Evolutionary conservation across 2,329 filamentous ascomycete genomes (phyloP).

Genomic region (Eutypa lata): DNA sequence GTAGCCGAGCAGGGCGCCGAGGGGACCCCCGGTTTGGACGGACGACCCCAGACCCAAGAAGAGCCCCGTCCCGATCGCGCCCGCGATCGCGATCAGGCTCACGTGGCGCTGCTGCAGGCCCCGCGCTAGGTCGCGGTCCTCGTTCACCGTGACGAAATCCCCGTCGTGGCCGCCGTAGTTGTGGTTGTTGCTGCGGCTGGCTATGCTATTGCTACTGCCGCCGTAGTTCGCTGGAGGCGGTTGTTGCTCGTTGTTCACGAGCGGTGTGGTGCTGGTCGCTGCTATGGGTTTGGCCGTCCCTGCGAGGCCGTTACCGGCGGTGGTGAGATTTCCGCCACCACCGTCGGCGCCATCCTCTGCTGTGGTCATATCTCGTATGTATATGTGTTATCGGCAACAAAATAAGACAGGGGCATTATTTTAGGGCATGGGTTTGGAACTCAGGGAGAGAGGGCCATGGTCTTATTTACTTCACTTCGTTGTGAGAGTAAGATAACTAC

Average conservation of each 20-base stretch:
- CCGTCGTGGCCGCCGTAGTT: constrained; percentile 27
- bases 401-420: too few relatives aligned
- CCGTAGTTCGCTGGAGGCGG: not conserved
- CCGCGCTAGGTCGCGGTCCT: constrained; percentile 47
- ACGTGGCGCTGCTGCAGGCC: constrained; percentile 54
- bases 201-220: not conserved
- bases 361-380: not conserved
- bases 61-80: constrained; percentile 58
- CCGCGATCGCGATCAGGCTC: constrained; percentile 61
- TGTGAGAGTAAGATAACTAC: too few relatives aligned
- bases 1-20: constrained; percentile 49
- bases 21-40: constrained; percentile 47
- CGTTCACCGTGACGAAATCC: constrained; percentile 45
- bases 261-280: not conserved
- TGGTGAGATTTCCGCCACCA: not conserved
- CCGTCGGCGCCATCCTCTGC: not conserved
- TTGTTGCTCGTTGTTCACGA: not conserved
- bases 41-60: constrained; percentile 57
- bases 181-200: too few relatives aligned
- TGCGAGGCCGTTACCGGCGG: not conserved
- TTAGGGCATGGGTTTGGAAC: too few relatives aligned
- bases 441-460: too few relatives aligned
- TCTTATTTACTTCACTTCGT: too few relatives aligned
- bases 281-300: not conserved
- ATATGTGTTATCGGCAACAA: too few relatives aligned